Evolutionary conservation across 129 eudicot genomes (phyloP).

Genomic region (Lactuca sativa): DNA sequence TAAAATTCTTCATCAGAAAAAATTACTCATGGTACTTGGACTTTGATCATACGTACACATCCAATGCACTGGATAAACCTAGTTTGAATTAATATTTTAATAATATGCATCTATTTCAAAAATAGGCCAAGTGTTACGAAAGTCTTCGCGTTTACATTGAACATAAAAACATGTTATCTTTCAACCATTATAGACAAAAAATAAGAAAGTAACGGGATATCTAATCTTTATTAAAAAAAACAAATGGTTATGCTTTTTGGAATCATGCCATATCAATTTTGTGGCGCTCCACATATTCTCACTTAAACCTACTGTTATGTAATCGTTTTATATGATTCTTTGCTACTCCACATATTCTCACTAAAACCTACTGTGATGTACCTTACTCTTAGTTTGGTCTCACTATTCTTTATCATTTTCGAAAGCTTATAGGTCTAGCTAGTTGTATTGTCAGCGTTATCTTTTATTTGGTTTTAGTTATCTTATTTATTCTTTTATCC

Average conservation of each 20-base stretch:
- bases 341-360: not conserved
- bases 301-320: no score
- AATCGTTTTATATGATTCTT: no score
- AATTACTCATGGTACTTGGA: constrained; percentile 1
- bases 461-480: not conserved
- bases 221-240: not conserved
- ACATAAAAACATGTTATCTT: not conserved
- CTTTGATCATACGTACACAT: constrained; percentile 20
- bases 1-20: not conserved
- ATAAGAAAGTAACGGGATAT: not conserved
- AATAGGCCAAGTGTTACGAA: not conserved
- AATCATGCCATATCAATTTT: not conserved
- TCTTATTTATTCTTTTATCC: not conserved
- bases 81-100: not conserved
- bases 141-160: constrained; percentile 13
- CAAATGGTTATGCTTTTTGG: not conserved
- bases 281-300: not conserved
- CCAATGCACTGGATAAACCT: not conserved
- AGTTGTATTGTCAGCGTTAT: not conserved
- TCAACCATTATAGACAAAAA: constrained; percentile 1
- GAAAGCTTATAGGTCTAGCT: no score
- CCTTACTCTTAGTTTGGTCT: not conserved
- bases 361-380: not conserved
- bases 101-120: constrained; percentile 5
- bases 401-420: not conserved